Conservation (phyloP, 345 rosid genomes). For the Aegle marmelos region DNA sequence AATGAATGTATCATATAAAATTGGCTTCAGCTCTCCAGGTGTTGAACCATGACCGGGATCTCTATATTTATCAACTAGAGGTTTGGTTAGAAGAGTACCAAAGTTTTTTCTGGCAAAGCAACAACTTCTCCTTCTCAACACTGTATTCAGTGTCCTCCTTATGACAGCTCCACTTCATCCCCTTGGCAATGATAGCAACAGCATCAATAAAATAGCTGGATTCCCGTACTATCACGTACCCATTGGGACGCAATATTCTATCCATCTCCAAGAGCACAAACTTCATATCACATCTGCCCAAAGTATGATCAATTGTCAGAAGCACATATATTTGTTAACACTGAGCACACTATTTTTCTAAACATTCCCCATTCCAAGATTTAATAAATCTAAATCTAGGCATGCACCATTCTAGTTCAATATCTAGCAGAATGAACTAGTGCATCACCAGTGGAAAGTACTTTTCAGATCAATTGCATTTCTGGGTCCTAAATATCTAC, state of each 20-base stretch:
- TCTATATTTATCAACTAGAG: slow-evolving; percentile 30
- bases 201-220: slow-evolving; percentile 69
- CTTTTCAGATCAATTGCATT: background rate
- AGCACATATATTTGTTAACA: background rate
- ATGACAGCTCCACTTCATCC: slow-evolving; percentile 81
- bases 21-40: background rate
- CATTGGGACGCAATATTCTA: slow-evolving; percentile 75
- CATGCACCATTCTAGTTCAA: background rate
- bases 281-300: slow-evolving; percentile 83
- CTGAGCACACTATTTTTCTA: background rate
- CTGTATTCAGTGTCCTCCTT: slow-evolving; percentile 65
- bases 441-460: background rate
- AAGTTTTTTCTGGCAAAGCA: slow-evolving; percentile 88
- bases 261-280: slow-evolving; percentile 90
- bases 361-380: background rate
- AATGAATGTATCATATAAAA: background rate
- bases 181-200: slow-evolving; percentile 65
- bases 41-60: background rate
- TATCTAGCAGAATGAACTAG: background rate
- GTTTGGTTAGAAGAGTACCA: slow-evolving; percentile 68
- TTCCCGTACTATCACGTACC: slow-evolving; percentile 73
- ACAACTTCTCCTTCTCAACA: slow-evolving; percentile 67
- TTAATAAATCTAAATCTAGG: background rate
- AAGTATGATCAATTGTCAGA: slow-evolving; percentile 14
- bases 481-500: background rate